Conservation (phyloP, 2,329 filamentous ascomycete species). For the Fusarium nodosum region DNA sequence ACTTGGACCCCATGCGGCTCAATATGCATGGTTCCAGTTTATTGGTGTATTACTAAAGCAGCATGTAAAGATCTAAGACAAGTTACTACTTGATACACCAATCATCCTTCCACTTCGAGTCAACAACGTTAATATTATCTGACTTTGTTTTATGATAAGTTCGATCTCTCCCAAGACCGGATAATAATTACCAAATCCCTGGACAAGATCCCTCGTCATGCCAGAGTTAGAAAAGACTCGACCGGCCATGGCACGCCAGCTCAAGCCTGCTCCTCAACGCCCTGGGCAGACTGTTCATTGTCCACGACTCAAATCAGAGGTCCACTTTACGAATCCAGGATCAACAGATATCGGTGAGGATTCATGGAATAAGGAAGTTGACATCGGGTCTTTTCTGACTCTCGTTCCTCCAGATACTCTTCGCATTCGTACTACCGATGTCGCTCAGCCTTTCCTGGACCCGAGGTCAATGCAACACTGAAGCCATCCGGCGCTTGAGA, state of each 20-base stretch:
- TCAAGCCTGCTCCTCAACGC: conserved; percentile 48
- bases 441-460: conserved; percentile 56
- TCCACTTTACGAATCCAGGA: conserved; percentile 51
- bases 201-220: conserved; percentile 27
- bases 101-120: conserved; percentile 3
- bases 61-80: background rate
- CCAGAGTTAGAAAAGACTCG: conserved; percentile 30
- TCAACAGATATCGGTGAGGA: conserved; percentile 48
- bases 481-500: conserved; percentile 5
- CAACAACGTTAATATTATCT: background rate
- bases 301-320: conserved; percentile 48
- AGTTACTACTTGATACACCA: conserved; percentile 3
- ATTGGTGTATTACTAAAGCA: background rate
- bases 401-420: conserved; percentile 42
- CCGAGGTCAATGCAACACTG: conserved; percentile 45
- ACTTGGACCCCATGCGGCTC: conserved; percentile 1
- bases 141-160: background rate
- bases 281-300: conserved; percentile 44
- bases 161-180: background rate
- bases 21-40: background rate
- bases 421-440: conserved; percentile 49
- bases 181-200: background rate
- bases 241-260: conserved; percentile 38
- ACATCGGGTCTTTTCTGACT: conserved; percentile 1
- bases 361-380: background rate